Evolutionary conservation across 2,329 filamentous ascomycete species (phyloP).

Genomic region (Botrytis byssoidea): DNA sequence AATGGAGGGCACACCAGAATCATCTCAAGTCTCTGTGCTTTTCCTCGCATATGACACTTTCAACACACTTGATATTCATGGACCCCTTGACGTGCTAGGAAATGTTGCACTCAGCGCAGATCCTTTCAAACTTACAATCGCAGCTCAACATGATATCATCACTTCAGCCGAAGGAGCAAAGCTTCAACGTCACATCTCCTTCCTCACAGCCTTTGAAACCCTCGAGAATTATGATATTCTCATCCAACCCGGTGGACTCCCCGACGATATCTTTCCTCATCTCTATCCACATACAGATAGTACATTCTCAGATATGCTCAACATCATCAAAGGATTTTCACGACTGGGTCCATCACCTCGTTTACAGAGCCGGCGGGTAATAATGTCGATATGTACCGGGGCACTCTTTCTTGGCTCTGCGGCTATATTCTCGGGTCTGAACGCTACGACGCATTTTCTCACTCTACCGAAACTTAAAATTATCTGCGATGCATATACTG

Average conservation of each 20-base stretch:
- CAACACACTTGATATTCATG: constrained; percentile 20
- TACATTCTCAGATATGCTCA: constrained; percentile 65
- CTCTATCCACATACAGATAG: constrained; percentile 41
- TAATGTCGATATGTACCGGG: constrained; percentile 78
- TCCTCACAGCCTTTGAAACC: constrained; percentile 71
- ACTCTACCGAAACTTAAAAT: constrained; percentile 78
- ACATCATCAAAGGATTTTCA: constrained; percentile 71
- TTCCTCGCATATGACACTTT: constrained; percentile 20
- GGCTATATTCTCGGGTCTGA: constrained; percentile 74
- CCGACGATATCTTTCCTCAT: constrained; percentile 53
- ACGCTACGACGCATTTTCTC: constrained; percentile 80
- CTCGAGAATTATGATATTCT: constrained; percentile 65
- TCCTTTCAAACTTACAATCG: constrained; percentile 20
- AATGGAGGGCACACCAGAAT: constrained; percentile 2
- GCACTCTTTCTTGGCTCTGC: constrained; percentile 73
- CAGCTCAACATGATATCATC: constrained; percentile 12
- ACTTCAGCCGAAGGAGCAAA: constrained; percentile 15
- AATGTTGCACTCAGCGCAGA: constrained; percentile 2
- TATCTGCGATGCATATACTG: constrained; percentile 41
- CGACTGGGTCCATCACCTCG: constrained; percentile 75
- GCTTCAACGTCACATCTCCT: constrained; percentile 53
- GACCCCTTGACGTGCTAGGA: constrained; percentile 14
- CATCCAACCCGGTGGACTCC: constrained; percentile 68
- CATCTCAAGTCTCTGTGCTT: constrained; percentile 13
- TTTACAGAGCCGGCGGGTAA: constrained; percentile 66